Conservation (phyloP, 2,329 filamentous ascomycete genomes). For the Sphaerostilbella broomeana region DNA sequence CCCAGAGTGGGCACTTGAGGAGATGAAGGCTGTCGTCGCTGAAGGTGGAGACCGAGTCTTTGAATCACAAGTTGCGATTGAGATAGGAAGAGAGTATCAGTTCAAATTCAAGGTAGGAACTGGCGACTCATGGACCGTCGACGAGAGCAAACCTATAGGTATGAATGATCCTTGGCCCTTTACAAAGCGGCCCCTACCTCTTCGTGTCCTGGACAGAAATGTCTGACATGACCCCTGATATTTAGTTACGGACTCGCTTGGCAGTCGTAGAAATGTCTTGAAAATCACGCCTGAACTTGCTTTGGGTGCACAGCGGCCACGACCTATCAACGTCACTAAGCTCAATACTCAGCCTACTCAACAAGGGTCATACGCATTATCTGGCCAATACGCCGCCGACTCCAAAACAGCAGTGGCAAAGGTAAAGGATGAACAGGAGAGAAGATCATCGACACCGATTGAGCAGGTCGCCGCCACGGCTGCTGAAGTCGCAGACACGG, state of each 20-base stretch:
- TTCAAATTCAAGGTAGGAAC: slow-evolving; percentile 68
- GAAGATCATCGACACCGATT: slow-evolving; percentile 32
- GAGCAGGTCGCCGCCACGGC: slow-evolving; percentile 36
- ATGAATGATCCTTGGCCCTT: slow-evolving; percentile 20
- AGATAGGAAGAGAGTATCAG: slow-evolving; percentile 55
- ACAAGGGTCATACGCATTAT: too few species aligned
- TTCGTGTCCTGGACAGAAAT: not conserved
- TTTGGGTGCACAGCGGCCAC: not conserved
- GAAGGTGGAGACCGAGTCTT: slow-evolving; percentile 53
- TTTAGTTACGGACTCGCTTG: slow-evolving; percentile 14
- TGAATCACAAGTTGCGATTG: slow-evolving; percentile 46
- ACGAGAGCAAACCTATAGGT: slow-evolving; percentile 57
- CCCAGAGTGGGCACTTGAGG: slow-evolving; percentile 58
- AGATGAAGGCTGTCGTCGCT: slow-evolving; percentile 53
- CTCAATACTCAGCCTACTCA: not conserved
- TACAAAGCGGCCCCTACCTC: too few species aligned
- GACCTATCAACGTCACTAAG: not conserved
- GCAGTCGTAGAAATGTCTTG: slow-evolving; percentile 16
- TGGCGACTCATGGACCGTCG: slow-evolving; percentile 63
- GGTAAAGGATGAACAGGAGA: slow-evolving; percentile 1
- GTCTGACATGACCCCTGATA: not conserved
- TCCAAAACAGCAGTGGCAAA: slow-evolving; percentile 13
- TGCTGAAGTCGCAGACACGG: slow-evolving; percentile 38
- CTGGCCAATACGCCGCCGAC: not conserved
- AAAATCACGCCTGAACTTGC: slow-evolving; percentile 13